Base-by-base conservation (phyloP, 345 rosid species). In the Angophora floribunda region DNA sequence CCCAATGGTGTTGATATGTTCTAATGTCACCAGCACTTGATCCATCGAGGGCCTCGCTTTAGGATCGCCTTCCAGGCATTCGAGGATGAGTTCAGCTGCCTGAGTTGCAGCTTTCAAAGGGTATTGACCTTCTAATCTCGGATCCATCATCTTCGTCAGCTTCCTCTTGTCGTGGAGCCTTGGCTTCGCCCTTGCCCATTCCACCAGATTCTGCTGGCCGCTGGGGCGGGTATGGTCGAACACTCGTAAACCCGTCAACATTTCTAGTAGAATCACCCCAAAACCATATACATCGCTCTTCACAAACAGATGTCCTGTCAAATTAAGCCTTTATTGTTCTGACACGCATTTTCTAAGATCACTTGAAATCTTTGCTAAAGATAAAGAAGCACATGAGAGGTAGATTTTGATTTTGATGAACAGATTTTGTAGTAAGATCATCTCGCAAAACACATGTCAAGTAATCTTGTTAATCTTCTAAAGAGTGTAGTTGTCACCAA, bases 201-300 rank as follows among this genome's bases (percentile, higher is more conserved):
- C 95, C 63, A 97, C 94, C 79, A 97, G 89, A 79, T 91, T 94
- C 59, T 90, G 89, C 90, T 93, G 79, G 1, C 87, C 65, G 1
- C 87, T 36, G 9, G 97, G 98, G 75, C 97, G 90, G 85, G 80
- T 91, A 7, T 86, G 52, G 89, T 97, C 99, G 22, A 94, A 63
- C 4, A 96, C 94, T 85, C 87, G 91, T 44, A 88, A 84, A 5
- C 99, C 99, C 15, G 98, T 95, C 87, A 97, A 44, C 90, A 97
- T 53, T 91, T 97, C 99, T 11, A 97, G 91, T 22, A 97, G 86
- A 52, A 97, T 97, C 1, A 96, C 98, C 0, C 99, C 99, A 21
- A 97, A 97, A 0, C 99, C 97, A 75, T 96, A 95, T 7, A 96
- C 99, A 78, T 97, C 98, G 85, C 98, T 96, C 91, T 90, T 91